Evolutionary conservation across 768 basidiomycete species (phyloP).

Genomic region (Kwoniella europaea): DNA sequence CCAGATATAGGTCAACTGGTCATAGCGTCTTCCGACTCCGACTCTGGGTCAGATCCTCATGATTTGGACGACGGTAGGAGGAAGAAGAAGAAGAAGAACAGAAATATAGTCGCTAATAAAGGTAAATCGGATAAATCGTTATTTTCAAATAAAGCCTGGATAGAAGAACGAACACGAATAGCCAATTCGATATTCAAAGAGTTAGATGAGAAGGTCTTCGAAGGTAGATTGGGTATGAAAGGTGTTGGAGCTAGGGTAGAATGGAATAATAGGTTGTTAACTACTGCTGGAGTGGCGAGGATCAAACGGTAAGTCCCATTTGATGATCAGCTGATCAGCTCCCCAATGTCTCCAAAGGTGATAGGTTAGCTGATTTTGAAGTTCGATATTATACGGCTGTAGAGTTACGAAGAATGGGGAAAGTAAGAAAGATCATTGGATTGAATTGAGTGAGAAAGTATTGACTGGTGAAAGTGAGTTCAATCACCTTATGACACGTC

Average conservation of each 20-base stretch:
- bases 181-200: conserved; percentile 49
- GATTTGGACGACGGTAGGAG: neutral
- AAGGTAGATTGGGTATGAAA: conserved; percentile 38
- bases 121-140: conserved; percentile 12
- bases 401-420: conserved; percentile 22
- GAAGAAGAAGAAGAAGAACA: neutral
- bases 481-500: neutral
- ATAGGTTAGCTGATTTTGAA: neutral
- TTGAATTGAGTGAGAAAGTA: conserved; percentile 82
- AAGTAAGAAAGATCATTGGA: conserved; percentile 51
- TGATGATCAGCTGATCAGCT: neutral
- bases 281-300: conserved; percentile 59
- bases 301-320: conserved; percentile 43
- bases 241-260: conserved; percentile 43
- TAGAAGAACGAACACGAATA: conserved; percentile 32
- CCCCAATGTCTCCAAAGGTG: neutral
- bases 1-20: conserved; percentile 21
- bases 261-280: conserved; percentile 59
- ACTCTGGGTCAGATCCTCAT: neutral
- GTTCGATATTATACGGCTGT: neutral
- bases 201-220: conserved; percentile 55
- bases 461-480: conserved; percentile 72
- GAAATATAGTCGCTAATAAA: conserved; percentile 13
- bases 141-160: conserved; percentile 38
- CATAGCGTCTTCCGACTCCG: conserved; percentile 18